Percentiles rank a stretch among this genome's conserved stretches.
Evolutionary conservation across 2,329 filamentous ascomycete genomes (phyloP).

Genomic region (Colletotrichum acutatum): DNA sequence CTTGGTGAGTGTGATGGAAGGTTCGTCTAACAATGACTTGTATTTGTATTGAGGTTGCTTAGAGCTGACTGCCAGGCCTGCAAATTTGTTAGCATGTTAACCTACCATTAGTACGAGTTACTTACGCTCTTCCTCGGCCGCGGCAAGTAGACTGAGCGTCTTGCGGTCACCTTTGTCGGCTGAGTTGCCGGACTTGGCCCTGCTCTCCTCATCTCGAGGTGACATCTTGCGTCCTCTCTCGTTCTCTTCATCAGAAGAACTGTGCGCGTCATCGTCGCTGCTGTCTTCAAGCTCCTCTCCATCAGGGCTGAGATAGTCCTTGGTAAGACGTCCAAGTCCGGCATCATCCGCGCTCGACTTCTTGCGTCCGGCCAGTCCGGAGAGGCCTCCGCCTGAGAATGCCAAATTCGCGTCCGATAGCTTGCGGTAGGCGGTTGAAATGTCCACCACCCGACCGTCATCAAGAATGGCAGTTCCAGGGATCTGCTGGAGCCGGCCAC

Average conservation of each 20-base stretch:
- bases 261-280: slow-evolving; percentile 77
- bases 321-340: slow-evolving; percentile 69
- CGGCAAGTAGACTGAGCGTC: slow-evolving; percentile 74
- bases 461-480: slow-evolving; percentile 60
- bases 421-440: slow-evolving; percentile 75
- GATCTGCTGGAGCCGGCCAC: slow-evolving; percentile 34
- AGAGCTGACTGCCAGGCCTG: slow-evolving; percentile 65
- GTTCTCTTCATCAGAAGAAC: slow-evolving; percentile 74
- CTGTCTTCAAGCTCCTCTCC: slow-evolving; percentile 75
- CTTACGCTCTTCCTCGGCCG: slow-evolving; percentile 83
- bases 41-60: slow-evolving; percentile 65
- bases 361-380: slow-evolving; percentile 70
- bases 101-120: slow-evolving; percentile 36
- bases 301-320: slow-evolving; percentile 74
- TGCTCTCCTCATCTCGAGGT: slow-evolving; percentile 57
- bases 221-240: slow-evolving; percentile 68
- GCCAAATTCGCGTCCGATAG: slow-evolving; percentile 78
- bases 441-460: slow-evolving; percentile 72
- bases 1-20: slow-evolving; percentile 72
- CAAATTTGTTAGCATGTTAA: slow-evolving; percentile 38
- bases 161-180: slow-evolving; percentile 52
- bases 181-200: slow-evolving; percentile 47
- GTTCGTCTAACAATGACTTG: slow-evolving; percentile 73
- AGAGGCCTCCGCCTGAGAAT: slow-evolving; percentile 71
- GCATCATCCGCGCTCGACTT: slow-evolving; percentile 51